Base-by-base conservation (phyloP, 768 basidiomycete species). In the Zangia roseola region DNA sequence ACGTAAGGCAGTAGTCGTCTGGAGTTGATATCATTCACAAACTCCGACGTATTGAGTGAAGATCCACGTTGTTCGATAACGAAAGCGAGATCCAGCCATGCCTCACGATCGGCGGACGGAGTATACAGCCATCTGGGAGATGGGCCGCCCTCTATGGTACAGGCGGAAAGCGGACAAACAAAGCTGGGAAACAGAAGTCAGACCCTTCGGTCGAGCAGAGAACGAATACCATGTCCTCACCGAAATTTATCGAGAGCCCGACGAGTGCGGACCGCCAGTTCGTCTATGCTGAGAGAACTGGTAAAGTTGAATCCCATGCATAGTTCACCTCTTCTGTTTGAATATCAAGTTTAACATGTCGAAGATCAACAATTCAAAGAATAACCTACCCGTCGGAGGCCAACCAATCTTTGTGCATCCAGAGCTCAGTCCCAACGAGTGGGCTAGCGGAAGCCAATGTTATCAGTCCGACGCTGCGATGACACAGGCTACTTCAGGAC, bases 21-120 rank as follows among this genome's bases (percentile, higher is more conserved):
- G 31, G 42, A 34, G 35, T 42, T 61, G 19, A 53, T 55, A 30
- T 33, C 33, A 31, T 51, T 47, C 20, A 63, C 14, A 13, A 65
- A 65, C 31, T 33, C 37, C n/a, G n/a, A n/a, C n/a, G n/a, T n/a
- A n/a, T n/a, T n/a, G n/a, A n/a, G n/a, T n/a, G n/a, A n/a, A n/a
- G 25, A 48, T 19, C 54, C 59, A 28, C 47, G 51, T 10, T 56
- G 43, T 33, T 63, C 50, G 9, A 55, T 40, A 8, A 28, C 51
- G 35, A 65, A 28, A 9, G 60, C 51, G 23, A 59, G 43, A 37
- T 65, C 12, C 26, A 60, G 55, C 63, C 63, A 64, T 10, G 43
- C 46, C 21, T 57, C 31, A 12, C 62, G 55, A 40, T 57, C 58
- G 17, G 47, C 43, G 23, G 50, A 64, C 13, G 64, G 58, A 16